Conservation (phyloP, 768 basidiomycete genomes). For the Coprinellus micaceus region DNA sequence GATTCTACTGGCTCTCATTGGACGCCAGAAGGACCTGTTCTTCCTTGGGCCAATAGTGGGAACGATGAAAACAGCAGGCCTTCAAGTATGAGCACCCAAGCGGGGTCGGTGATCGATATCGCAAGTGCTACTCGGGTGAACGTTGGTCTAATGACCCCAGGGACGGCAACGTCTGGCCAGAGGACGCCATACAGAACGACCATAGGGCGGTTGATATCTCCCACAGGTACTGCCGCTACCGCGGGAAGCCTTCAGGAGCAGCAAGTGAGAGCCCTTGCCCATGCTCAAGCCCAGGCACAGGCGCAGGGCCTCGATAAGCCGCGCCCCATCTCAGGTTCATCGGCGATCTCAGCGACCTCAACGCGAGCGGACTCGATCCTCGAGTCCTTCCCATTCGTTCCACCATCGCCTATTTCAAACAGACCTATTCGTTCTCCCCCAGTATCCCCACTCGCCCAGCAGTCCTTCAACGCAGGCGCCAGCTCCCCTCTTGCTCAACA, state of each 20-base stretch:
- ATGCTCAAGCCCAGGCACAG: conserved; percentile 58
- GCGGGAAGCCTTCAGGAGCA: conserved; percentile 53
- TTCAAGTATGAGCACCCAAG: conserved; percentile 61
- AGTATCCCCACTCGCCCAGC: conserved; percentile 66
- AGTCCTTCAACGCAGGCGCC: conserved; percentile 47
- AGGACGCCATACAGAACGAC: conserved; percentile 56
- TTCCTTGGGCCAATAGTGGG: conserved; percentile 43
- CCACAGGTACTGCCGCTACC: conserved; percentile 31
- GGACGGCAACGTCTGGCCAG: conserved; percentile 31
- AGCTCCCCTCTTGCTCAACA: conserved; percentile 62
- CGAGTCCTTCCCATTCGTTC: conserved; percentile 86
- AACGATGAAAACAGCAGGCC: conserved; percentile 43
- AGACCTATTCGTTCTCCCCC: conserved; percentile 72
- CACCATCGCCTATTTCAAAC: conserved; percentile 85
- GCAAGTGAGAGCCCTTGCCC: conserved; percentile 59
- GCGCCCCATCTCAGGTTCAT: conserved; percentile 60
- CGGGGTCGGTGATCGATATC: conserved; percentile 55
- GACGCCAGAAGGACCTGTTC: conserved; percentile 34
- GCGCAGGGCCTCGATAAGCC: conserved; percentile 47
- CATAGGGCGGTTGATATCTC: conserved; percentile 57
- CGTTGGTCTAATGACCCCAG: conserved; percentile 42
- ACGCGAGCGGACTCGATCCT: conserved; percentile 80
- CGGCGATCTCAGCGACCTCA: conserved; percentile 63
- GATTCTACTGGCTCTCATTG: conserved; percentile 32
- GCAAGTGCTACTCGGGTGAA: conserved; percentile 67